Conservation (phyloP, 139 green algal genomes). For the Chlorella sp. region DNA sequence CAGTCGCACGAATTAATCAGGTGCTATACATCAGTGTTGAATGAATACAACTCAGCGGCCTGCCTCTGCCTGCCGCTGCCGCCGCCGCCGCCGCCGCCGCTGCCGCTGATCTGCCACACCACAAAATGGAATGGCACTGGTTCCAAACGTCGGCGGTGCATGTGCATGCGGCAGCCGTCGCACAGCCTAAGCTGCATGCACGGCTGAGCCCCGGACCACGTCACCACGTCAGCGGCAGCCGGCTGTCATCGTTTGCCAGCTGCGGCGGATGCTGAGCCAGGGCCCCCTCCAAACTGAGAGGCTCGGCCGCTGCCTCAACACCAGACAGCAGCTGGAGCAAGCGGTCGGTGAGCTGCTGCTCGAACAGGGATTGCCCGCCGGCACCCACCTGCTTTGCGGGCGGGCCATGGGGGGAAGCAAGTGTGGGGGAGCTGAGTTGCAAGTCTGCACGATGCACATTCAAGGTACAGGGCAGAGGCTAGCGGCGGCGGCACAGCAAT, state of each 20-base stretch:
- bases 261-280: neutral
- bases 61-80: too few species aligned
- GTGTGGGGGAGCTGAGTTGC: too few species aligned
- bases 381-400: neutral
- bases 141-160: too few species aligned
- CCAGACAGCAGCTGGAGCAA: conserved; percentile 27
- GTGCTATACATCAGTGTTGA: too few species aligned
- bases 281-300: neutral
- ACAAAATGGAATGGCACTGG: too few species aligned
- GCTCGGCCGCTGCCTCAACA: neutral
- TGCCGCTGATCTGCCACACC: too few species aligned
- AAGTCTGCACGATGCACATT: too few species aligned
- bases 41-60: too few species aligned
- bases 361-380: neutral
- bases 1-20: too few species aligned
- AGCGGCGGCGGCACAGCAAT: neutral
- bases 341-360: conserved; percentile 17
- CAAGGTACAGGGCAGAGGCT: neutral
- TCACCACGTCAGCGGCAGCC: conserved; percentile 36
- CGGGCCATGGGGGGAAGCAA: neutral
- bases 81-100: too few species aligned
- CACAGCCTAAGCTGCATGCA: too few species aligned
- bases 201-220: neutral
- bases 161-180: neutral
- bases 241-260: neutral